Evolutionary conservation across 257 asterid genomes (phyloP).

Genomic region (Solanum virginianum): DNA sequence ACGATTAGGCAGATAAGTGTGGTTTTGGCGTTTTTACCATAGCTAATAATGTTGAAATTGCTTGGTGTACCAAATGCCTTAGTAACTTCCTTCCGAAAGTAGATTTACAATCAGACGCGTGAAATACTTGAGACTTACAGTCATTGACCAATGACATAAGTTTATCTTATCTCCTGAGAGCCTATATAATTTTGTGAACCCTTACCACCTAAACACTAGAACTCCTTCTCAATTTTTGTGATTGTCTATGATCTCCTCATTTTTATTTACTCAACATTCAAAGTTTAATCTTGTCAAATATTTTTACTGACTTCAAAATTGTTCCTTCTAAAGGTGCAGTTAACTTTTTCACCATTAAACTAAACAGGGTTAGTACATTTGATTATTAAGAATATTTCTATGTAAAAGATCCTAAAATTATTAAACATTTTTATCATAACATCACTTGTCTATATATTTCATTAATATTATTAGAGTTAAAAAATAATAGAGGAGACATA

Average conservation of each 20-base stretch:
- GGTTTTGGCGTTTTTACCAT: constrained; percentile 80
- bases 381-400: too few species aligned
- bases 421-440: too few species aligned
- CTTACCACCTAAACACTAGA: neutral
- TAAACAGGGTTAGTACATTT: too few species aligned
- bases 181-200: neutral
- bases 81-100: constrained; percentile 68
- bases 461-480: too few species aligned
- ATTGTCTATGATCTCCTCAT: neutral
- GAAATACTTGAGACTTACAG: neutral
- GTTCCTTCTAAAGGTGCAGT: too few species aligned
- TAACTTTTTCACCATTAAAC: too few species aligned
- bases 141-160: neutral
- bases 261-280: neutral
- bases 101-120: neutral
- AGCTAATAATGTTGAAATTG: constrained; percentile 74
- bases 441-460: too few species aligned
- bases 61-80: constrained; percentile 58
- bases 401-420: too few species aligned
- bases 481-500: too few species aligned
- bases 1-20: constrained; percentile 71
- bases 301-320: too few species aligned
- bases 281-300: neutral
- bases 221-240: neutral
- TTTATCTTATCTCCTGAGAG: neutral